Conservation (phyloP, 352 stramenopile genomes). For the Phytophthora europaea region DNA sequence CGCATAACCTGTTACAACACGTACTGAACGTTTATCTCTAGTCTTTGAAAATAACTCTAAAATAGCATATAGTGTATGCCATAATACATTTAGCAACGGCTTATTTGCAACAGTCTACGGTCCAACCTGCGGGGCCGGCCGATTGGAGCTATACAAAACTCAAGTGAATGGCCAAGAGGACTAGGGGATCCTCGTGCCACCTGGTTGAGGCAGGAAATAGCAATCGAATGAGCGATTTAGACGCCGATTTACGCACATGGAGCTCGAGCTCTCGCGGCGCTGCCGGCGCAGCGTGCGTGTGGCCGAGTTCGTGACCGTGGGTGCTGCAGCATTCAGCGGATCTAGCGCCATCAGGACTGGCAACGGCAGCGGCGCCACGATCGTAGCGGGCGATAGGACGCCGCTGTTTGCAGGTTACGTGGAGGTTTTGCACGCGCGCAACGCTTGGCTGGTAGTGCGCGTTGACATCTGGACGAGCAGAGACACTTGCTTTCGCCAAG, state of each 20-base stretch:
- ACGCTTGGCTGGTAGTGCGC: conserved; percentile 34
- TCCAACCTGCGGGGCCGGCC: not conserved
- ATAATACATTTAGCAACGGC: not conserved
- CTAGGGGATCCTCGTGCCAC: conserved; percentile 1
- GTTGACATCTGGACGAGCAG: conserved; percentile 38
- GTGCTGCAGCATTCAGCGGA: not conserved
- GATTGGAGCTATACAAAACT: not conserved
- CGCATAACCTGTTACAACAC: not conserved
- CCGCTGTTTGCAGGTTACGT: conserved; percentile 41
- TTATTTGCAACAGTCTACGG: not conserved
- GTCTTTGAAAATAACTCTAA: too few species aligned
- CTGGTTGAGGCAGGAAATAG: conserved; percentile 7
- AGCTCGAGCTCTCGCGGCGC: conserved; percentile 25
- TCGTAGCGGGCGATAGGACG: not conserved
- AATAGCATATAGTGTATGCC: too few species aligned
- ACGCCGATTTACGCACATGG: conserved; percentile 23
- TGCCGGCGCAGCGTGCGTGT: conserved; percentile 35
- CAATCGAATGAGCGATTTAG: conserved; percentile 3
- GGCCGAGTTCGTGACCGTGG: conserved; percentile 29
- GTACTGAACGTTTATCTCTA: not conserved
- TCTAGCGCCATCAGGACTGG: not conserved
- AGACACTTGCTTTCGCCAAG: conserved; percentile 22
- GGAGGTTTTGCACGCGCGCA: conserved; percentile 38
- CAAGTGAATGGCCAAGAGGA: not conserved
- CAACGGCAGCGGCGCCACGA: conserved; percentile 7